Evolutionary conservation across 1,284 basidiomycete genomes (phyloP).

Genomic region (Stygiomarasmius scandens): DNA sequence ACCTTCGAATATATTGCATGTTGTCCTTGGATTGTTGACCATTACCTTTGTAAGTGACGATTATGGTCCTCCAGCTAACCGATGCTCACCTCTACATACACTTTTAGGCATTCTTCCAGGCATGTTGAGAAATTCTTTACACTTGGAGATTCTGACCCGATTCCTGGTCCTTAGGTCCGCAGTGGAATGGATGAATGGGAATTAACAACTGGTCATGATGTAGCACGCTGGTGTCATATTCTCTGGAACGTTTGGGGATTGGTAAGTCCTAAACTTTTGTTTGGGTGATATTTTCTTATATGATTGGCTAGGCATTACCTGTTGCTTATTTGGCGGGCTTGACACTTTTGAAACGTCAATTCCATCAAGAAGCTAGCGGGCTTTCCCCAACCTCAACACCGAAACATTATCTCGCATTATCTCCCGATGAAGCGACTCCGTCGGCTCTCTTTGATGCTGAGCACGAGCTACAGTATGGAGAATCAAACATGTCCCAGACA

Average conservation of each 20-base stretch:
- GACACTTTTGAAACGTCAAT: slow-evolving; percentile 48
- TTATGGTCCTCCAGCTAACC: neutral
- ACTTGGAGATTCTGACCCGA: slow-evolving; percentile 9
- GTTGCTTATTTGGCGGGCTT: slow-evolving; percentile 48
- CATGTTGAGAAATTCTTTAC: slow-evolving; percentile 21
- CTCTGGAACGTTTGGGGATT: slow-evolving; percentile 46
- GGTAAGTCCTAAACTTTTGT: slow-evolving; percentile 31
- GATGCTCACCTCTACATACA: neutral
- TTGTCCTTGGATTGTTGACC: slow-evolving; percentile 46
- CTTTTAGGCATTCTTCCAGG: slow-evolving; percentile 46
- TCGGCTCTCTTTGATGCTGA: slow-evolving; percentile 5
- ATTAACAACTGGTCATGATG: slow-evolving; percentile 34
- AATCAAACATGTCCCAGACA: neutral
- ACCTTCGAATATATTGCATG: slow-evolving; percentile 53
- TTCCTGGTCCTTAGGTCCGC: slow-evolving; percentile 38
- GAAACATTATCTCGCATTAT: slow-evolving; percentile 35
- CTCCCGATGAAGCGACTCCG: slow-evolving; percentile 5
- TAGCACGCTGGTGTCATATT: slow-evolving; percentile 37
- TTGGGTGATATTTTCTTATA: neutral
- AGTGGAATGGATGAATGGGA: slow-evolving; percentile 50
- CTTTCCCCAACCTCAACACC: slow-evolving; percentile 17
- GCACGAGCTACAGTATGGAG: neutral
- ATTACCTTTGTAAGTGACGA: slow-evolving; percentile 33
- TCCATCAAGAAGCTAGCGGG: slow-evolving; percentile 45
- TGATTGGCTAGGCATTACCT: slow-evolving; percentile 40